These are phyloP conservation scores for Yamadazyma philogaea DNA, from an alignment of 805 yeast genomes.

Conservation along the genomic window DNA sequence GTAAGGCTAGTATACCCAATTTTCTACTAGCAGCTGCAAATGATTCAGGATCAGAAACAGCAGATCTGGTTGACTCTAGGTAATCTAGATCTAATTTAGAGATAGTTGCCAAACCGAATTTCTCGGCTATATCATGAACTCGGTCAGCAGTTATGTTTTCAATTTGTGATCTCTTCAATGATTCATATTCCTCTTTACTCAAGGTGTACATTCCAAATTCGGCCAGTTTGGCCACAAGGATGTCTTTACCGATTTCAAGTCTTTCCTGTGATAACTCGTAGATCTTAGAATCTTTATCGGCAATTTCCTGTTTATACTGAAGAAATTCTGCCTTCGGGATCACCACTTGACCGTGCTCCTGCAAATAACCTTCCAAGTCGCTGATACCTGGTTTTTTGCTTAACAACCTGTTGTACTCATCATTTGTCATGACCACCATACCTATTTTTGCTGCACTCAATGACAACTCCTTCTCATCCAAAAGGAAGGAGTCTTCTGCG, in stretches of 20 bases:
- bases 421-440: slow-evolving; percentile 21
- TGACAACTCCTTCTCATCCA: slow-evolving; percentile 25
- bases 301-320: slow-evolving; percentile 23
- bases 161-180: slow-evolving; percentile 20
- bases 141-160: slow-evolving; percentile 15
- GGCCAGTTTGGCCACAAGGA: slow-evolving; percentile 21
- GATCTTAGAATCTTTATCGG: slow-evolving; percentile 31
- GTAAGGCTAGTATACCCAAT: slow-evolving; percentile 52
- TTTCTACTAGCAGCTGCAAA: slow-evolving; percentile 41
- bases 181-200: slow-evolving; percentile 26
- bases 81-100: slow-evolving; percentile 13
- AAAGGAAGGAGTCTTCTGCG: slow-evolving; percentile 29
- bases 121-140: slow-evolving; percentile 30
- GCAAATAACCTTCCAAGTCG: slow-evolving; percentile 21
- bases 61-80: slow-evolving; percentile 9
- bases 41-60: slow-evolving; percentile 18
- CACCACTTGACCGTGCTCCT: slow-evolving; percentile 18
- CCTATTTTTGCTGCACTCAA: slow-evolving; percentile 26
- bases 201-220: slow-evolving; percentile 33
- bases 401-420: slow-evolving; percentile 18
- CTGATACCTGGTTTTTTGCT: slow-evolving; percentile 14
- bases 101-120: slow-evolving; percentile 31
- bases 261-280: slow-evolving; percentile 14
- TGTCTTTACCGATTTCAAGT: slow-evolving; percentile 20
- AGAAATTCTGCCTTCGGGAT: slow-evolving; percentile 27